Conservation (phyloP, 805 yeast species). For the Candida fluviatilis region DNA sequence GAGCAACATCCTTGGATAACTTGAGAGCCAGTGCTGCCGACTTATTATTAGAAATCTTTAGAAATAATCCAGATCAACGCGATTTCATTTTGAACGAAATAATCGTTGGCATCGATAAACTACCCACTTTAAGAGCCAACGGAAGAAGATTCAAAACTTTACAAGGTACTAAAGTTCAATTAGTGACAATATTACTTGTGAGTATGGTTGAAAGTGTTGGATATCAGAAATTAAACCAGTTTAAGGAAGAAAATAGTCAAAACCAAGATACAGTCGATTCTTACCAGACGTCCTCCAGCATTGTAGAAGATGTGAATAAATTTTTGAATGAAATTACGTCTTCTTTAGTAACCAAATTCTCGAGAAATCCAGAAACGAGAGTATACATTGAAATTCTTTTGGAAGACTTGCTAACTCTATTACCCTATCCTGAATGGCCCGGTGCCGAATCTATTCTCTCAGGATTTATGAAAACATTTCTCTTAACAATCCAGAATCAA, state of each 20-base stretch:
- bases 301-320: background rate
- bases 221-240: conserved; percentile 4
- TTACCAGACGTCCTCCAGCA: background rate
- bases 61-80: conserved; percentile 47
- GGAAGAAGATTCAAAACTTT: conserved; percentile 42
- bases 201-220: conserved; percentile 12
- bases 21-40: conserved; percentile 25
- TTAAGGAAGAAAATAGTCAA: conserved; percentile 2
- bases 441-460: conserved; percentile 49
- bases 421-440: conserved; percentile 59
- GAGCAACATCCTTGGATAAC: conserved; percentile 17
- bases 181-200: conserved; percentile 44
- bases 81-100: conserved; percentile 59
- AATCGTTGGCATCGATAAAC: conserved; percentile 44
- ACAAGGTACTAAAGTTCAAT: conserved; percentile 46
- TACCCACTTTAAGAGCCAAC: conserved; percentile 41
- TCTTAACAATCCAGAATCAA: conserved; percentile 36
- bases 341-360: conserved; percentile 13
- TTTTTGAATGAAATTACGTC: conserved; percentile 26
- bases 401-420: conserved; percentile 50
- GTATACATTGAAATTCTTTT: conserved; percentile 48
- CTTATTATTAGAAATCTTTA: conserved; percentile 31
- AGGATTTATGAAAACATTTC: conserved; percentile 41
- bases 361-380: conserved; percentile 25
- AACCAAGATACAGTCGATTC: background rate